A percentile compares a stretch with the other conserved stretches of the same genome.
Evolutionary conservation across 1,139 yeast genomes (phyloP).

Genomic region (Yamadazyma dendronema): DNA sequence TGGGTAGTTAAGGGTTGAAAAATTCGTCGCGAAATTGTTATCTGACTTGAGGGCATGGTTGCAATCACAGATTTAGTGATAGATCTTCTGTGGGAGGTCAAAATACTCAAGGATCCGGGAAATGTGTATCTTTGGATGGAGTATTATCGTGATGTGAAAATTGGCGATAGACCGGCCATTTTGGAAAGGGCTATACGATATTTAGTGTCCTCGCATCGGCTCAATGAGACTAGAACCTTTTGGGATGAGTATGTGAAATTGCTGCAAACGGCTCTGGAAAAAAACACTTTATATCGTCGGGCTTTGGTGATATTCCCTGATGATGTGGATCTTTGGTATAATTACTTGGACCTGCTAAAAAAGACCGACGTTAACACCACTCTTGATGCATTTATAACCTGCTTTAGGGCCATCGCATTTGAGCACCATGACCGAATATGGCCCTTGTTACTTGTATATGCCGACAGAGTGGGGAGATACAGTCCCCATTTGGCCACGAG

Average conservation of each 20-base stretch:
- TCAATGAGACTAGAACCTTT: conserved; percentile 19
- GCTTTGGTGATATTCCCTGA: conserved; percentile 42
- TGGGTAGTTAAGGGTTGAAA: neutral
- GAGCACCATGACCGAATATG: conserved; percentile 60
- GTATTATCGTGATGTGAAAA: conserved; percentile 33
- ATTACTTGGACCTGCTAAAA: conserved; percentile 48
- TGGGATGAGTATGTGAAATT: conserved; percentile 53
- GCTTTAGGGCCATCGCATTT: conserved; percentile 50
- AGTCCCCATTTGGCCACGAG: conserved; percentile 6
- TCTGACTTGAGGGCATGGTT: conserved; percentile 5
- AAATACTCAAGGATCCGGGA: conserved; percentile 42
- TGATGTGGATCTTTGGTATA: conserved; percentile 56
- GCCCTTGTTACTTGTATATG: conserved; percentile 56
- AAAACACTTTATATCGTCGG: conserved; percentile 46
- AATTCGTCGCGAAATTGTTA: no score
- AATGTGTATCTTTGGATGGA: conserved; percentile 52
- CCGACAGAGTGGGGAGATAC: conserved; percentile 30
- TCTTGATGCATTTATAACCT: conserved; percentile 50
- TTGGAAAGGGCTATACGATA: conserved; percentile 51
- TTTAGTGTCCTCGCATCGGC: conserved; percentile 48
- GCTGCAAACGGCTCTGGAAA: conserved; percentile 24
- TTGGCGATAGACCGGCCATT: conserved; percentile 39
- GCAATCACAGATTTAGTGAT: conserved; percentile 18
- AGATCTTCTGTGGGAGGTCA: conserved; percentile 37
- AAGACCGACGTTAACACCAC: conserved; percentile 37